A percentile compares a stretch with the other conserved stretches of the same genome.
These are phyloP conservation scores for Xylaria castorea DNA, from an alignment of 495 filamentous ascomycete species.

Conservation along the genomic window DNA sequence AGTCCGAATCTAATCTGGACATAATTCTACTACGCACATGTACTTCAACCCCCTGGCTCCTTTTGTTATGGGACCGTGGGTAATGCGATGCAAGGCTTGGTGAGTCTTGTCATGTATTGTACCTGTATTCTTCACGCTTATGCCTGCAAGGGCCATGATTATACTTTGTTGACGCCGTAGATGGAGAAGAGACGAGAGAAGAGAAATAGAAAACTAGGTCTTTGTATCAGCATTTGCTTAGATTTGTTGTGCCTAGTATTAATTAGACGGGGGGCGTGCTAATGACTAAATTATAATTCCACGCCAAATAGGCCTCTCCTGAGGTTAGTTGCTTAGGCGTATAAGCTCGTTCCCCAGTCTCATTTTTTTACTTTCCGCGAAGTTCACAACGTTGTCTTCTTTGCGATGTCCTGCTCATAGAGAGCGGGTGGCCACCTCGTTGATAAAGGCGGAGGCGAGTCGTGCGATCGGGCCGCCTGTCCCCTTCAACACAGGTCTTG, in stretches of 20 bases:
- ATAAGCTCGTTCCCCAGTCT: neutral
- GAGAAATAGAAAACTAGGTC: neutral
- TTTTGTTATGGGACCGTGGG: neutral
- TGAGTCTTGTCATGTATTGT: slow-evolving; percentile 2
- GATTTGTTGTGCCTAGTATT: neutral
- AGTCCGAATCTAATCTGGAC: slow-evolving; percentile 15
- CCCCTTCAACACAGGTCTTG: too few relatives aligned
- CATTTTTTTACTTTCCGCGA: neutral
- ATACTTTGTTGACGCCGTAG: slow-evolving; percentile 9
- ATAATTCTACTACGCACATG: slow-evolving; percentile 7
- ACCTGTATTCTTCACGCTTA: slow-evolving; percentile 8
- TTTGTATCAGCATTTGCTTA: neutral
- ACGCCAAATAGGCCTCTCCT: neutral
- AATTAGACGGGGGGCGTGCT: neutral
- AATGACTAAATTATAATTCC: neutral
- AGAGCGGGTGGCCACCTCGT: neutral
- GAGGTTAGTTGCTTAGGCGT: neutral
- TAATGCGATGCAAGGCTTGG: neutral
- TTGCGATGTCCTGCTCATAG: neutral
- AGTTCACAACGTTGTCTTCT: neutral
- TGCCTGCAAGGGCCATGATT: neutral
- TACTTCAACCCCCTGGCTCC: neutral
- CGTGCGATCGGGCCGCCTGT: too few relatives aligned
- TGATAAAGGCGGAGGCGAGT: neutral
- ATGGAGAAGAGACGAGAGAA: neutral